Conservation (phyloP, 352 stramenopile genomes). For the Thraustotheca clavata region DNA sequence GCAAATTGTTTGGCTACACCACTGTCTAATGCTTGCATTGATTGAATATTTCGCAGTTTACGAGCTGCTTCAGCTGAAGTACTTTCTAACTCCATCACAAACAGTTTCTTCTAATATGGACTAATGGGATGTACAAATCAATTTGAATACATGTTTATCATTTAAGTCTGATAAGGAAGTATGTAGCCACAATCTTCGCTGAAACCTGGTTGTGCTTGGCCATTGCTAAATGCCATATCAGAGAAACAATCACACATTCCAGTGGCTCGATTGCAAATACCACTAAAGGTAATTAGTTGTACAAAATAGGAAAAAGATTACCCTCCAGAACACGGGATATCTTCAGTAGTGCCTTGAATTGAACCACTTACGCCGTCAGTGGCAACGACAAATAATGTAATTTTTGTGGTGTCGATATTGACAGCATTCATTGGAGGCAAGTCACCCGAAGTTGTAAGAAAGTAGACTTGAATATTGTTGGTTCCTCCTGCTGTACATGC, state of each 20-base stretch:
- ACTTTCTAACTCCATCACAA: background rate
- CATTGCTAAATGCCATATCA: constrained; percentile 62
- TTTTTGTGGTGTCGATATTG: constrained; percentile 25
- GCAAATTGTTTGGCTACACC: background rate
- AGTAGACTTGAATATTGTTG: constrained; percentile 59
- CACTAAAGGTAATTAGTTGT: constrained; percentile 30
- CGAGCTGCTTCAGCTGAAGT: background rate
- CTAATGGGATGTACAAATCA: background rate
- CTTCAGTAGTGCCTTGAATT: constrained; percentile 51
- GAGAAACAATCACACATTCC: constrained; percentile 54
- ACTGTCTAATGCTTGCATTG: background rate
- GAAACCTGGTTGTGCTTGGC: constrained; percentile 35
- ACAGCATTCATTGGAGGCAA: constrained; percentile 39
- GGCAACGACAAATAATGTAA: constrained; percentile 46
- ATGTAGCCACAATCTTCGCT: constrained; percentile 57
- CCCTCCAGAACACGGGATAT: constrained; percentile 69
- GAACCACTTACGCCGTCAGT: constrained; percentile 43
- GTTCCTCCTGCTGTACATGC: constrained; percentile 38
- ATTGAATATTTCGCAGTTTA: background rate
- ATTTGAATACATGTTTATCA: background rate
- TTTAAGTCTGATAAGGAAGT: constrained; percentile 18
- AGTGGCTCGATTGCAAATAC: constrained; percentile 45
- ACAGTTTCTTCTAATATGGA: background rate
- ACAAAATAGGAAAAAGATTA: constrained; percentile 24
- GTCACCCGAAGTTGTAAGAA: constrained; percentile 46